A percentile compares a stretch with the other conserved stretches of the same genome.
phyloP scores from a whole-genome alignment of 2,329 filamentous ascomycete genomes.

The Colletotrichum destructivum region DNA sequence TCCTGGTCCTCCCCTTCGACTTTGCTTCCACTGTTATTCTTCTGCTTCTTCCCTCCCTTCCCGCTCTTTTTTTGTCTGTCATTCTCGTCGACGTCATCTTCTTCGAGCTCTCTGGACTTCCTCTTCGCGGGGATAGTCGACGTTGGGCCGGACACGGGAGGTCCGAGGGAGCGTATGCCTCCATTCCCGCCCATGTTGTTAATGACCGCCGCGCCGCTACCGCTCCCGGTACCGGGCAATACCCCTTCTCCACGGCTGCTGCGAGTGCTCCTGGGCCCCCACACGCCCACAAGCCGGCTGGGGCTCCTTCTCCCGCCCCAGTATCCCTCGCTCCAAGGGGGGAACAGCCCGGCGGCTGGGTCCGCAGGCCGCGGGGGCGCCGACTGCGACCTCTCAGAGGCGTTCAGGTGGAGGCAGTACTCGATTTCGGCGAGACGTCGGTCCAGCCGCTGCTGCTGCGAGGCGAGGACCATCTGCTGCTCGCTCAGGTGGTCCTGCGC shows the following conservation, averaged over 20 bases:
- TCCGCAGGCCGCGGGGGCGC: neutral
- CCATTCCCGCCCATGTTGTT: neutral
- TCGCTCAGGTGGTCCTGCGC: conserved; percentile 19
- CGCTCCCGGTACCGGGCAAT: neutral
- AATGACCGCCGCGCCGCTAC: neutral
- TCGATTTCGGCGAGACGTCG: conserved; percentile 7
- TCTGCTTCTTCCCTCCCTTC: neutral
- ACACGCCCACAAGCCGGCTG: neutral
- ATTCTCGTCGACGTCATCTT: neutral
- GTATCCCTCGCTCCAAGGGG: conserved; percentile 2
- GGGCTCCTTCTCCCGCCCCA: conserved; percentile 16
- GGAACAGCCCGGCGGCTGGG: neutral
- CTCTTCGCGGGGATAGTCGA: neutral
- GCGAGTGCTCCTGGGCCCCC: conserved; percentile 3
- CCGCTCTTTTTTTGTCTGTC: neutral
- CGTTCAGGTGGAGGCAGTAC: neutral
- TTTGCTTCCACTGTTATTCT: too few species aligned
- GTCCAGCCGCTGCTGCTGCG: conserved; percentile 21
- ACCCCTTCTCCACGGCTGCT: neutral
- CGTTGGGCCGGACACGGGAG: neutral
- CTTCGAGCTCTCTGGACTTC: neutral
- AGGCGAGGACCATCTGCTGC: conserved; percentile 18
- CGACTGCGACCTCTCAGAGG: neutral
- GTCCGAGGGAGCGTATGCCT: neutral
- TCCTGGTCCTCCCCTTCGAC: neutral